These are phyloP conservation scores for Saitozyma sp. DNA, from an alignment of 768 basidiomycete genomes.

Conservation along the genomic window DNA sequence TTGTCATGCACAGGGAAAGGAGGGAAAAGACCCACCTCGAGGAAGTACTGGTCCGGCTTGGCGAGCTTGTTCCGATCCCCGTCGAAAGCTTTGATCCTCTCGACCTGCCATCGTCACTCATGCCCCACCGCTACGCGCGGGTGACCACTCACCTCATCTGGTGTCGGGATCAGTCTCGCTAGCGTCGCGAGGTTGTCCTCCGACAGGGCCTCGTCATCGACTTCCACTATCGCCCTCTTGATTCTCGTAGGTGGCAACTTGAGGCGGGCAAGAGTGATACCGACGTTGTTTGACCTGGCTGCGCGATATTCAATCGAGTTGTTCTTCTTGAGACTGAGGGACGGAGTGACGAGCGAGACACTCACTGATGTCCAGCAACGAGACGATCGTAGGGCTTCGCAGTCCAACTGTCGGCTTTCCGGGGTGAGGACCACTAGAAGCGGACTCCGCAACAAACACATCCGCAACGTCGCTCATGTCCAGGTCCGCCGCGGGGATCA, in stretches of 20 bases:
- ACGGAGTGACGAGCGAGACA: neutral
- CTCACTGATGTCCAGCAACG: slow-evolving; percentile 68
- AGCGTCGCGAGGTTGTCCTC: slow-evolving; percentile 77
- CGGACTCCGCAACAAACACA: slow-evolving; percentile 62
- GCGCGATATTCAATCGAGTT: neutral
- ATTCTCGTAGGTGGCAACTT: slow-evolving; percentile 68
- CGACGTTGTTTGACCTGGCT: slow-evolving; percentile 77
- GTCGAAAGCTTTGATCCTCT: slow-evolving; percentile 64
- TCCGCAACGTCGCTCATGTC: slow-evolving; percentile 71
- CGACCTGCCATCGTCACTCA: slow-evolving; percentile 56
- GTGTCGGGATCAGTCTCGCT: slow-evolving; percentile 72
- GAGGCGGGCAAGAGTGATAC: slow-evolving; percentile 79
- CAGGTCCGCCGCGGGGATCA: slow-evolving; percentile 53
- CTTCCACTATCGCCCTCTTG: slow-evolving; percentile 66
- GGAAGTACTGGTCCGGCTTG: slow-evolving; percentile 80
- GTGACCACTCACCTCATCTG: slow-evolving; percentile 65
- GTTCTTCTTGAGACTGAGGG: too few relatives aligned
- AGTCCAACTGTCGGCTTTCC: slow-evolving; percentile 39
- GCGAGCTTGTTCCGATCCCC: slow-evolving; percentile 72
- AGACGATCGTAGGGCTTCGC: slow-evolving; percentile 65
- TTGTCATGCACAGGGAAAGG: too few relatives aligned
- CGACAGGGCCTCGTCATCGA: slow-evolving; percentile 69
- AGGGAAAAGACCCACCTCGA: slow-evolving; percentile 64
- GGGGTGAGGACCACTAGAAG: slow-evolving; percentile 54
- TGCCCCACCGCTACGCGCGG: neutral